Evolutionary conservation across 768 basidiomycete genomes (phyloP), one percentile per base, ranked within the genome.

Genomic region (Suillus subaureus): DNA sequence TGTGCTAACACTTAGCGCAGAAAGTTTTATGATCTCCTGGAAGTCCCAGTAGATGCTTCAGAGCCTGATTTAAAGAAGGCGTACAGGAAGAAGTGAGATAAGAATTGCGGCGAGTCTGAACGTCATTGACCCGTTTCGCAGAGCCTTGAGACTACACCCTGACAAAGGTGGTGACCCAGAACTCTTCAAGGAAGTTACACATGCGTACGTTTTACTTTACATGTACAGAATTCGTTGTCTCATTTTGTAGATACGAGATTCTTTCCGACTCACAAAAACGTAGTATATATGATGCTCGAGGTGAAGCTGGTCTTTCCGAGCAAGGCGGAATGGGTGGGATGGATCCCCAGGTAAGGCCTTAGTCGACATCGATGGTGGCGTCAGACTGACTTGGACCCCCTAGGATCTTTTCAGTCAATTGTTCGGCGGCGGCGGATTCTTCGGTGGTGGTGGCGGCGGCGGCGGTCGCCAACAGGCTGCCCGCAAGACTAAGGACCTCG

Each of bases 91-190:
- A 95, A 94, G 94, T 94, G 68, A 35, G 77, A 67, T 18, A 28
- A 23, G 5, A 64, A 18, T 39, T n/a, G 33, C 55, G 51, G 56
- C 63, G 35, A 66, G 18, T n/a, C 42, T 47, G 58, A 47, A 49
- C 40, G 61, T 33, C 51, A 52, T 64, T 67, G 28, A 67, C 26
- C 61, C 28, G 61, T 69, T 62, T 62, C 23, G 49, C 65, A 96
- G 94, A 78, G 94, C 94, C 12, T 78, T 96, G 61, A 87, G 91
- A 64, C 79, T 94, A 69, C 94, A 96, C 75, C 94, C 94, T 26
- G 94, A 96, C 85, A 96, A 96, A 80, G 95, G 96, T 56, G 96
- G 96, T 64, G 96, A 97, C 72, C 95, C 95, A 31, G 97, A 99
- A 78, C 78, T 92, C 62, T 99, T 99, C 89, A 98, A 99, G 76